Conservation (phyloP, 179 eudicot genomes). For the Beta lomatogona region DNA sequence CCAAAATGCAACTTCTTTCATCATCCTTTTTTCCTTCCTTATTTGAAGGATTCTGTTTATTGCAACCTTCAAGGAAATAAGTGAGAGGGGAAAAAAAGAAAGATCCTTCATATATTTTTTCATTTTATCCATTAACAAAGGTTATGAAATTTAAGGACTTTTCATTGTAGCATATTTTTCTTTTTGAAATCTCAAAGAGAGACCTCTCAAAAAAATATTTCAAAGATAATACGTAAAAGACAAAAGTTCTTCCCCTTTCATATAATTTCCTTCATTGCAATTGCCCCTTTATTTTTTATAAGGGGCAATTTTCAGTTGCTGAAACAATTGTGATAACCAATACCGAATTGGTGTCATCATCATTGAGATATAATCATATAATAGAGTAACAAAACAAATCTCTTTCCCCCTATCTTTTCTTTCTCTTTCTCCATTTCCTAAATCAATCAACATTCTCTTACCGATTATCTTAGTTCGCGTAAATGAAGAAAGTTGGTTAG, state of each 20-base stretch:
- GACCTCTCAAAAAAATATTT: too few relatives aligned
- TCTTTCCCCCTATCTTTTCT: not conserved
- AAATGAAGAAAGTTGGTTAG: too few relatives aligned
- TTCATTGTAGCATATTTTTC: not conserved
- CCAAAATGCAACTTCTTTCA: not conserved
- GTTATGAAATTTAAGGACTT: not conserved
- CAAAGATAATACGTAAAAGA: too few relatives aligned
- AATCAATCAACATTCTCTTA: too few relatives aligned
- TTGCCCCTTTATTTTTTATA: not conserved
- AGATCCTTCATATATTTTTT: not conserved
- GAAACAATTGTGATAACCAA: not conserved
- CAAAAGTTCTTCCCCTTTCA: not conserved
- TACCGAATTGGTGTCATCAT: not conserved
- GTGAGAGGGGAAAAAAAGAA: not conserved
- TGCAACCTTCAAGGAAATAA: not conserved
- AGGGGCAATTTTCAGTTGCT: not conserved
- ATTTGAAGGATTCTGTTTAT: slow-evolving; percentile 17
- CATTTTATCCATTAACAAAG: not conserved
- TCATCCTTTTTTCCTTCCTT: slow-evolving; percentile 9
- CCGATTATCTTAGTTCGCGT: too few relatives aligned
- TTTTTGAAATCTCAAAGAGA: not conserved
- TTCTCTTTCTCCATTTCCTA: too few relatives aligned
- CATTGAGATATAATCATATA: not conserved
- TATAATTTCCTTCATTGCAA: not conserved
- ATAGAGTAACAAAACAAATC: not conserved